phyloP scores from a whole-genome alignment of 768 basidiomycete species.

The Rhizopogon vesiculosus region DNA sequence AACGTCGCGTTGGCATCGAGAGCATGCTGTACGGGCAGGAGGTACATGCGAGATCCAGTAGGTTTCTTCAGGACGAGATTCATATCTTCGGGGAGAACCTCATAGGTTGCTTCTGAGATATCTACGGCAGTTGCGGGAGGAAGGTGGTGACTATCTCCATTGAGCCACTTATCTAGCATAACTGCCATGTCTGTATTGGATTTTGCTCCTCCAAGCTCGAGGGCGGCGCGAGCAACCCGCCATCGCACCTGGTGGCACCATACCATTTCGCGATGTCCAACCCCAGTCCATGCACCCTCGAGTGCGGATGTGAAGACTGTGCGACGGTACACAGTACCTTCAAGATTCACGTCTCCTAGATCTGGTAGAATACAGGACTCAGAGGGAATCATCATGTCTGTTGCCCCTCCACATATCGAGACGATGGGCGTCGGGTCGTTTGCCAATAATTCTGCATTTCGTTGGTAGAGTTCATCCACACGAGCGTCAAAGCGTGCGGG shows the following conservation, averaged over 20 bases:
- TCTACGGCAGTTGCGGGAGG: conserved; percentile 24
- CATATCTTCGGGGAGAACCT: conserved; percentile 31
- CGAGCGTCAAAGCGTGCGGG: conserved; percentile 84
- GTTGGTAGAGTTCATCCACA: conserved; percentile 68
- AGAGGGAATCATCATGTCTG: conserved; percentile 88
- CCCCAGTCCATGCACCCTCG: conserved; percentile 91
- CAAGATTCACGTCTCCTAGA: not conserved
- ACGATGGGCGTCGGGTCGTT: conserved; percentile 61
- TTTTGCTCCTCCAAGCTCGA: conserved; percentile 52
- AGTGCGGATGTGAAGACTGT: conserved; percentile 83
- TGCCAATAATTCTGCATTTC: conserved; percentile 35
- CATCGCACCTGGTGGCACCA: conserved; percentile 99
- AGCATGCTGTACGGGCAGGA: conserved; percentile 37
- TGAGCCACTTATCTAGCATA: conserved; percentile 62
- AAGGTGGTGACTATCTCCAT: conserved; percentile 48
- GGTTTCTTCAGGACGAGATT: conserved; percentile 43
- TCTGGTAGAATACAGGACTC: conserved; percentile 73
- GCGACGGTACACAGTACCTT: conserved; percentile 36
- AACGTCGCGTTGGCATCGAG: conserved; percentile 27
- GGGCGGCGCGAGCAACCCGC: conserved; percentile 73
- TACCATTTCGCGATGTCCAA: conserved; percentile 94
- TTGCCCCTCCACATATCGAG: conserved; percentile 87
- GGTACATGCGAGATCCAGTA: conserved; percentile 36
- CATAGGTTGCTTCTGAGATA: conserved; percentile 22
- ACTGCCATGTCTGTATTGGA: conserved; percentile 23